Evolutionary conservation across 441 rosid genomes (phyloP), one percentile per base, ranked within the genome.

Genomic region (Brassica hybrid): DNA sequence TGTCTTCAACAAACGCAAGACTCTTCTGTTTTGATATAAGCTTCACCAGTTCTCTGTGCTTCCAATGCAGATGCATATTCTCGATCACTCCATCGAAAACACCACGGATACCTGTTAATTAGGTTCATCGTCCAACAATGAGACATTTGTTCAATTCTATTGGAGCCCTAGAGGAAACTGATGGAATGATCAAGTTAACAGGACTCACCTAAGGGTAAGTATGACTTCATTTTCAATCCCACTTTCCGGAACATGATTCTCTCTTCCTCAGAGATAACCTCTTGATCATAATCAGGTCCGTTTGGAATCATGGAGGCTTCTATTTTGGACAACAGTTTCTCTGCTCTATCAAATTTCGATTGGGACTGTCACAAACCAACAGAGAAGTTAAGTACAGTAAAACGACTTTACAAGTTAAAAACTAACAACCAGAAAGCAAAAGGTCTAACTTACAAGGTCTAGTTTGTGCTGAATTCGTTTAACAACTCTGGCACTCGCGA

Each of bases 1-100:
- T 88, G 80, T 93, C 98, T 85, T 95, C 97, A 78, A 91, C 97
- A 82, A 91, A 93, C 64, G 93, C 85, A 78, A 88, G 91, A 14
- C 88, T 90, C 89, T 95, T 95, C 82, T 93, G 99, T 77, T 91
- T 93, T 60, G 89, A 81, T 83, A 95, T 91, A 72, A 95, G 93
- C 85, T 95, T 95, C 88, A 93, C 99, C 64, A 95, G 88, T 82
- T 95, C 99, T 77, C 98, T 89, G 83, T 95, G 89, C 86, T 95
- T 95, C 99, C 99, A 95, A 67, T 95, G 99, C 86, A 95, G 76
- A 85, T 95, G 99, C 99, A 95, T 95, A 82, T 95, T 93, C 84
- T 95, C 99, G 76, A 95, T 88, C 65, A 93, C 96, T 23, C 98
- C 98, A 86, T 95, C 99, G 73, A 95, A 95, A 73, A 95, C 96